Conservation (phyloP, 805 yeast genomes). For the Phaffomyces antillensis region DNA sequence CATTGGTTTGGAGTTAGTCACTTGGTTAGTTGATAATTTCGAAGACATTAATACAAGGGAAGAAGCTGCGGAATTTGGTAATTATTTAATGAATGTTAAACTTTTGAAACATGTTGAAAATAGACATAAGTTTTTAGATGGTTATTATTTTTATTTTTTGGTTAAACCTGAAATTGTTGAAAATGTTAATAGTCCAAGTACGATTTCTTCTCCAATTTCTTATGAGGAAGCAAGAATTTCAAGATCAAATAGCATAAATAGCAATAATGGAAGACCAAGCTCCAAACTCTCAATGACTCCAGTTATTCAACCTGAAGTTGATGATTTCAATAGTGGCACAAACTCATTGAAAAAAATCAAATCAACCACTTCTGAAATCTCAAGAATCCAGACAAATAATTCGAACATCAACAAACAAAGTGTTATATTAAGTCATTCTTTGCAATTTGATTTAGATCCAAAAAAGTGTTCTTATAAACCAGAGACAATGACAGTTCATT, state of each 20-base stretch:
- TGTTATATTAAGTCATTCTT: constrained; percentile 59
- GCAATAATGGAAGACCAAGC: constrained; percentile 7
- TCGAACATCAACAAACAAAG: constrained; percentile 10
- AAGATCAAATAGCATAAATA: constrained; percentile 7
- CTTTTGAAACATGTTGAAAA: constrained; percentile 76
- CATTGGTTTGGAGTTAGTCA: constrained; percentile 77
- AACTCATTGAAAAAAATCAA: constrained; percentile 11
- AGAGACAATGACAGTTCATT: constrained; percentile 76
- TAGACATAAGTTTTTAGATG: constrained; percentile 82
- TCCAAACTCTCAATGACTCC: constrained; percentile 17
- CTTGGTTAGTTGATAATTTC: constrained; percentile 76
- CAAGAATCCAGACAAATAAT: constrained; percentile 3
- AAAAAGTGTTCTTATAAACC: constrained; percentile 62
- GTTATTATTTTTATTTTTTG: constrained; percentile 85
- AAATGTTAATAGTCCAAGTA: neutral
- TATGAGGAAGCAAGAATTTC: constrained; percentile 1
- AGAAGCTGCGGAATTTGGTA: constrained; percentile 78
- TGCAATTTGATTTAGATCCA: constrained; percentile 73
- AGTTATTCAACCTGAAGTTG: constrained; percentile 6
- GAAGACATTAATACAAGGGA: constrained; percentile 76
- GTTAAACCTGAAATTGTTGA: constrained; percentile 2
- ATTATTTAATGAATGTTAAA: constrained; percentile 61
- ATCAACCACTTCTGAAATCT: constrained; percentile 4
- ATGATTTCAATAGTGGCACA: constrained; percentile 1
- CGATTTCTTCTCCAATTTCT: neutral